A percentile compares a stretch with the other conserved stretches of the same genome.
phyloP scores from a whole-genome alignment of 306 rosid species.

The Quercus engelmannii region DNA sequence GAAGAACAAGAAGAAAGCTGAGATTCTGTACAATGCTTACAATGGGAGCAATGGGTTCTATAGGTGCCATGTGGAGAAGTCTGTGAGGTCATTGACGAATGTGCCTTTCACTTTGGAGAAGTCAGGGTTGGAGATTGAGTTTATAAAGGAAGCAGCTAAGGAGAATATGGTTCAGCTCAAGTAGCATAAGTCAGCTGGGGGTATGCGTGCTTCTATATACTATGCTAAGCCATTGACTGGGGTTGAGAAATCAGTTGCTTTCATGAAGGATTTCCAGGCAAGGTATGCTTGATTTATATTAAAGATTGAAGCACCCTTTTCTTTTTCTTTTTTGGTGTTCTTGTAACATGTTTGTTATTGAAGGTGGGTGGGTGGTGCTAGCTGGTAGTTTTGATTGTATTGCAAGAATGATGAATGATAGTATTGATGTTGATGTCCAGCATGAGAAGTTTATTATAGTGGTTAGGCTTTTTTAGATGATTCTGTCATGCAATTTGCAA shows the following conservation, averaged over 20 bases:
- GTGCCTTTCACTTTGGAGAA: constrained; percentile 92
- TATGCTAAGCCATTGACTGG: constrained; percentile 98
- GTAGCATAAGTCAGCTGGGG: constrained; percentile 94
- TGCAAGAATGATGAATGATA: background rate
- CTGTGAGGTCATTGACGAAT: constrained; percentile 91
- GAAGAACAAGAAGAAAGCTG: constrained; percentile 82
- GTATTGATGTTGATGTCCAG: background rate
- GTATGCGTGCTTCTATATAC: constrained; percentile 92
- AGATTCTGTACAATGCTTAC: constrained; percentile 58
- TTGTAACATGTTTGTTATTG: background rate
- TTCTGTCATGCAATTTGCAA: background rate
- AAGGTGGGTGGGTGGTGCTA: too few relatives aligned
- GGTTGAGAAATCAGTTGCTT: constrained; percentile 80
- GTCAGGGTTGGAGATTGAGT: constrained; percentile 76
- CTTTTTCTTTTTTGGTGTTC: background rate
- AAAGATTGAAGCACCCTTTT: constrained; percentile 4
- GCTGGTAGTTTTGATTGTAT: too few relatives aligned
- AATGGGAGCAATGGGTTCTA: constrained; percentile 79
- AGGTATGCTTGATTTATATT: constrained; percentile 48
- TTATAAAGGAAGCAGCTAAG: constrained; percentile 86
- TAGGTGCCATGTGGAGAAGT: constrained; percentile 76
- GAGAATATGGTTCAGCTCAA: constrained; percentile 93
- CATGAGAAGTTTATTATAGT: background rate
- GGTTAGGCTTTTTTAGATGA: background rate
- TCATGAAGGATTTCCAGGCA: constrained; percentile 92